Base-by-base conservation (phyloP, 1,139 yeast genomes). In the Geotrichum armillariae region DNA sequence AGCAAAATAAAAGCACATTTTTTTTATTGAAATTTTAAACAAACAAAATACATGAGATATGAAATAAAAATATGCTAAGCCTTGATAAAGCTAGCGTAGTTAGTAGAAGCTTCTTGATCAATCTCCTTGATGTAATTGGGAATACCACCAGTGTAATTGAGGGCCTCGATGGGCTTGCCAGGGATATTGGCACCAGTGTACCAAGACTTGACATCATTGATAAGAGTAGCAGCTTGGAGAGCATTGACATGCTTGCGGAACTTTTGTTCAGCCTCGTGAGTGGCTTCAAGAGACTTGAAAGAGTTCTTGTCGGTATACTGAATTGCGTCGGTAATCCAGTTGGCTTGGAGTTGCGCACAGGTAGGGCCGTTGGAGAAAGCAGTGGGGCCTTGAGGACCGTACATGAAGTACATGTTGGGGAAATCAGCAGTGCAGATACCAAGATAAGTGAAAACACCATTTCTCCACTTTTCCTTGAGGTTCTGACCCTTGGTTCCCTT, bases 381-480 rank as follows among this genome's bases (percentile, higher is more conserved):
- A 29, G 68, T 65, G n/a, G 69, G 69, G 3, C 62, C 66, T 35
- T 64, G 67, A 14, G 69, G 68, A 9, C 69, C 69, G 49, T 65
- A 65, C 41, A 63, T 50, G 51, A 58, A 63, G 50, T 59, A 64
- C 60, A 65, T 49, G 55, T 62, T 64, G 50, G 65, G 69, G 56
- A 55, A 62, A 29, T 62, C 66, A 33, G 57, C 41, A 35, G 60
- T 53, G 21, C 64, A 46, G 18, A 64, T 47, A 12, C 68, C 68
- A 21, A 63, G 53, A 37, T 59, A 60, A 18, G 66, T 61, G 23
- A 39, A 47, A 25, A 60, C 56, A 17, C 64, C 66, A 12, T 53
- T 50, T 21, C 55, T 50, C 67, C 67, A 63, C 37, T 60, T 56
- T 29, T 63, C 63, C 40, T 52, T 45, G 25, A 63, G 49, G 20